A percentile compares a stretch with the other conserved stretches of the same genome.
Evolutionary conservation across 768 basidiomycete genomes (phyloP).

Genomic region (Kockovaella imperatae): DNA sequence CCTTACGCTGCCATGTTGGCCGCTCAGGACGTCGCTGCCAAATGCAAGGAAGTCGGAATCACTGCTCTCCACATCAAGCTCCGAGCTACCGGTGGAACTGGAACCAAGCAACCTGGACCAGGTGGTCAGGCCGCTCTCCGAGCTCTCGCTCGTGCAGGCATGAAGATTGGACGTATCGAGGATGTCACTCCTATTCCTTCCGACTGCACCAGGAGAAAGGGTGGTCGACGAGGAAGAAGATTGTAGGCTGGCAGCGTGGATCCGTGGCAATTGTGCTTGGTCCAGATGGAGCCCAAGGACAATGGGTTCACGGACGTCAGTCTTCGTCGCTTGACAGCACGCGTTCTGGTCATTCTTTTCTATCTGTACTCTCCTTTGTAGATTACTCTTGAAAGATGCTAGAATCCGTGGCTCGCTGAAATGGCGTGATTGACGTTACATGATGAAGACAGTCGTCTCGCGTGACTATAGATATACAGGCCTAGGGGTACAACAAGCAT

Average conservation of each 20-base stretch:
- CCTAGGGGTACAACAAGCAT: too few relatives aligned
- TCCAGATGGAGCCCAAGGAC: too few relatives aligned
- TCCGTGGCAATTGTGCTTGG: neutral
- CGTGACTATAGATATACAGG: too few relatives aligned
- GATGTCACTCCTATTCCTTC: constrained; percentile 97
- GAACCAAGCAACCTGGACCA: constrained; percentile 97
- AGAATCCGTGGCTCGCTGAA: constrained; percentile 14
- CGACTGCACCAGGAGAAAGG: constrained; percentile 96
- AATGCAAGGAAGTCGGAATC: constrained; percentile 97
- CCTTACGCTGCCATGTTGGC: constrained; percentile 84
- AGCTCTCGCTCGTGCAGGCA: constrained; percentile 94
- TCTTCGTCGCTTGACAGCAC: constrained; percentile 8
- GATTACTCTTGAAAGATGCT: constrained; percentile 1
- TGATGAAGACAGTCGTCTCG: too few relatives aligned
- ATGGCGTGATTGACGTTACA: too few relatives aligned
- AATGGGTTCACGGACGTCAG: neutral
- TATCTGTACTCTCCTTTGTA: too few relatives aligned
- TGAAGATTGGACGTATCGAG: constrained; percentile 96
- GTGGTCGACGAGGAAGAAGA: constrained; percentile 99
- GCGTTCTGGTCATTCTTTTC: neutral
- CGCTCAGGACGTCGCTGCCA: constrained; percentile 88
- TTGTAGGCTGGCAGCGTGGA: constrained; percentile 45
- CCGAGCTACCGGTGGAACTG: constrained; percentile 92
- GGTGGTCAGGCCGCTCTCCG: constrained; percentile 97
- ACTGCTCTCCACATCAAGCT: constrained; percentile 99